These are phyloP conservation scores for Scheffersomyces illinoinensis DNA, from an alignment of 1,139 yeast species.

Conservation along the genomic window DNA sequence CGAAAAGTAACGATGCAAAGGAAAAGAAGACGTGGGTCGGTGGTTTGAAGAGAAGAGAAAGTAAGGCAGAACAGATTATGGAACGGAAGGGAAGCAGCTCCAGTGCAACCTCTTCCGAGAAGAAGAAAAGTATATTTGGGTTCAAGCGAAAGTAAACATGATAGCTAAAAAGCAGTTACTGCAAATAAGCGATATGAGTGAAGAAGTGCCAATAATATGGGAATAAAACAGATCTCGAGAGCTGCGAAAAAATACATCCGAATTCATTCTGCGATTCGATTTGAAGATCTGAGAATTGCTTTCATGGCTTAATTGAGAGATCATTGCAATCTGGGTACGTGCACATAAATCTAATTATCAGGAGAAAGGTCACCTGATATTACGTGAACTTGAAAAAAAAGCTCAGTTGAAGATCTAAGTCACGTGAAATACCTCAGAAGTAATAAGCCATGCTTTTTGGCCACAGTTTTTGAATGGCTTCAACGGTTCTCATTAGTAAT, in stretches of 20 bases:
- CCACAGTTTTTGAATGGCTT: background rate
- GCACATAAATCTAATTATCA: no score
- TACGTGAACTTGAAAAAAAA: background rate
- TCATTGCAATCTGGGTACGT: background rate
- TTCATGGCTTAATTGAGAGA: no score
- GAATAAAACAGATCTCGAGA: no score
- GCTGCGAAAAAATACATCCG: no score
- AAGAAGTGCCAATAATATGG: no score
- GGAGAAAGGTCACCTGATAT: background rate
- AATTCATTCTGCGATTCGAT: no score
- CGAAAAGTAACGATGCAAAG: conserved; percentile 17
- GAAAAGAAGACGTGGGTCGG: conserved; percentile 50
- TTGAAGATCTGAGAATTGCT: no score
- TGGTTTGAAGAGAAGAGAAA: conserved; percentile 39
- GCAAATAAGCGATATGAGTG: no score
- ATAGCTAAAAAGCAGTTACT: no score
- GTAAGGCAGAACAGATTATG: conserved; percentile 14
- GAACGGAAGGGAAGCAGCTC: conserved; percentile 8
- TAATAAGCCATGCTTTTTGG: background rate
- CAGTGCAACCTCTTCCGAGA: conserved; percentile 18
- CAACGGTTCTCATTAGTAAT: background rate
- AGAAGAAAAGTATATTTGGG: conserved; percentile 38
- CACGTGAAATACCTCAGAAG: background rate
- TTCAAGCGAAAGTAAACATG: conserved; percentile 30
- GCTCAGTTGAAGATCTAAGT: background rate